Evolutionary conservation across 192 early-diverging fungal genomes (phyloP).

Genomic region (Geosiphon pyriformis): DNA sequence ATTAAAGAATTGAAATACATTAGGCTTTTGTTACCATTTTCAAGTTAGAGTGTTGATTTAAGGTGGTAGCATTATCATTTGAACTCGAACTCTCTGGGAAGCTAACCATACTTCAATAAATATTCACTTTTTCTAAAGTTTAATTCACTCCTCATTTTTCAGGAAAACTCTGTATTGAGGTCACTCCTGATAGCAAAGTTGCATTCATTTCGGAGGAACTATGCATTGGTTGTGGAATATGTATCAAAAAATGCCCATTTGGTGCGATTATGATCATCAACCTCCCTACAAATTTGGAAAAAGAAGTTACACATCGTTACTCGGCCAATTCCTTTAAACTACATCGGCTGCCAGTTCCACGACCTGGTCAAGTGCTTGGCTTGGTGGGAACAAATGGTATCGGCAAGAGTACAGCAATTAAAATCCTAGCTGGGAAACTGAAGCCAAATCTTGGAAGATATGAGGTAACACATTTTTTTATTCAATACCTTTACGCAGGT

Average conservation of each 20-base stretch:
- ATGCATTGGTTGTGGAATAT: conserved; percentile 98
- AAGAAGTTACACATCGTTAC: conserved; percentile 93
- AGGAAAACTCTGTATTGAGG: conserved; percentile 96
- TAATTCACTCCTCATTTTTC: conserved; percentile 4
- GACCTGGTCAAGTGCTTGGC: conserved; percentile 95
- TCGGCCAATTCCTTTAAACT: conserved; percentile 97
- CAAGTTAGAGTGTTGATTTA: too few species aligned
- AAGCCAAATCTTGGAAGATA: conserved; percentile 95
- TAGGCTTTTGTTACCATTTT: too few species aligned
- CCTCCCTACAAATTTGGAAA: conserved; percentile 91
- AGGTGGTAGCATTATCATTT: too few species aligned
- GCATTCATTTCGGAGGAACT: conserved; percentile 91
- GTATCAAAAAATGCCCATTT: conserved; percentile 96
- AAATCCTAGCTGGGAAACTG: conserved; percentile 86
- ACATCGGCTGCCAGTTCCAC: conserved; percentile 88
- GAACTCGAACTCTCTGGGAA: background rate
- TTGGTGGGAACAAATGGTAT: conserved; percentile 97
- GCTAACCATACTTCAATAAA: conserved; percentile 8
- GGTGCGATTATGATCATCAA: conserved; percentile 95
- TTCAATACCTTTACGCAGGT: background rate
- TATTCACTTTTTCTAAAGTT: background rate
- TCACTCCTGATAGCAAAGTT: conserved; percentile 78
- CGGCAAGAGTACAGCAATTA: conserved; percentile 92
- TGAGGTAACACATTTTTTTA: conserved; percentile 34
- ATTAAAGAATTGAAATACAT: too few species aligned